Base-by-base conservation (phyloP, 176 grass and related monocot genomes). In the Eragrostis nindensis region DNA sequence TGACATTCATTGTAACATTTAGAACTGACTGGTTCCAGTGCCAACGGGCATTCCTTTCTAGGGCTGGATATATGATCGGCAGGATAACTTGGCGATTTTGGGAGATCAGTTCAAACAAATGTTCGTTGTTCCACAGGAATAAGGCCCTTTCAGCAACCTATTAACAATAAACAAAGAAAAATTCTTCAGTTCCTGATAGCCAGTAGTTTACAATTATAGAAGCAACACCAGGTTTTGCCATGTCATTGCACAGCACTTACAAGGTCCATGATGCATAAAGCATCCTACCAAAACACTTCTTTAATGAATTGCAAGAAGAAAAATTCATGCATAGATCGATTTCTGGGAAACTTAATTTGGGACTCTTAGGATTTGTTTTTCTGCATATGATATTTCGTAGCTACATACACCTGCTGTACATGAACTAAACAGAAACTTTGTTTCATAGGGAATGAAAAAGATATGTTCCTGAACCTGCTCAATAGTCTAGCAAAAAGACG, bases 21-120 rank as follows among this genome's bases (percentile, higher is more conserved):
- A 95, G 86, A 85, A 99, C 93, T 24, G 96, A 91, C 44, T 94
- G 90, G 65, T 93, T 99, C 96, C 96, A 99, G 59, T 99, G 96
- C 79, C 84, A 89, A 46, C 82, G 86, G 13, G 84, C 62, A 46
- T 99, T 99, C 44, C 93, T 93, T 84, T 99, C 93, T 15, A 99
- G 75, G 27, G 93, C 86, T 76, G 92, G 92, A 68, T 87, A 90
- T 77, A 99, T 93, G 52, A 99, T 69, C 6, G 96, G 93, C 70
- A 99, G 47, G 43, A 99, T 91, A 59, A 89, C 82, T 92, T 95
- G 92, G 46, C 89, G 76, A 29, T 93, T 95, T 91, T 86, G 88
- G 25, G 88, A 87, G 24, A 99, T 94, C 73, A 99, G 74, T 57
- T 66, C 62, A 5, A 99, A 89, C 73, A 95, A 44, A 55, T 95